Evolutionary conservation across 331 rosid genomes (phyloP).

Genomic region (Quercus tomentella): DNA sequence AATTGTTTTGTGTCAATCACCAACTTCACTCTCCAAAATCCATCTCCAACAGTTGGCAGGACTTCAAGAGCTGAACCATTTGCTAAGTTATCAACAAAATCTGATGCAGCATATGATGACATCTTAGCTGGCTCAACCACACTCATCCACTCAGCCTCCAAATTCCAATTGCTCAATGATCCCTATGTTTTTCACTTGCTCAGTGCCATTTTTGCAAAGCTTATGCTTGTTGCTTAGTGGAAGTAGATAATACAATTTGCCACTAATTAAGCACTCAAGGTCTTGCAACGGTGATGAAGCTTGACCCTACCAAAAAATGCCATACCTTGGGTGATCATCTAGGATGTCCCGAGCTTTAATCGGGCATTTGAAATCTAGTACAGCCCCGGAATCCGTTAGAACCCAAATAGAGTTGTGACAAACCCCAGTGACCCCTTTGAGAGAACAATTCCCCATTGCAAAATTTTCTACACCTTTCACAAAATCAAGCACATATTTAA

Average conservation of each 20-base stretch:
- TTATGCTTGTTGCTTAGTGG: conserved; percentile 27
- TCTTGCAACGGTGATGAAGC: conserved; percentile 35
- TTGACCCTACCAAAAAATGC: conserved; percentile 47
- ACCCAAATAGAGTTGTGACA: too few species aligned
- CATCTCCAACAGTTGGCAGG: conserved; percentile 50
- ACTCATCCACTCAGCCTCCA: conserved; percentile 2
- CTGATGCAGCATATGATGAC: not conserved
- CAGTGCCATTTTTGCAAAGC: not conserved
- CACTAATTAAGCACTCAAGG: conserved; percentile 37
- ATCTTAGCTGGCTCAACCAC: conserved; percentile 6
- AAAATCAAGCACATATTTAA: too few species aligned
- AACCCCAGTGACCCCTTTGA: too few species aligned
- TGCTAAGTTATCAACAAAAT: conserved; percentile 41
- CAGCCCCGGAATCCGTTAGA: too few species aligned
- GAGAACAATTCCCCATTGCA: too few species aligned
- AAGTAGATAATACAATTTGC: conserved; percentile 56
- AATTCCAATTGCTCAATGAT: not conserved
- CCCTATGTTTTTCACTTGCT: not conserved
- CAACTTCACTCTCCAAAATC: conserved; percentile 73
- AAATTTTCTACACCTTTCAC: too few species aligned
- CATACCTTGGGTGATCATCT: conserved; percentile 35
- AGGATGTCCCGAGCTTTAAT: conserved; percentile 50
- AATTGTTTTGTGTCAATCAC: conserved; percentile 58
- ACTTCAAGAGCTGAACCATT: conserved; percentile 52
- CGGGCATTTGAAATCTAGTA: too few species aligned